These are phyloP conservation scores for Leccinum broughii DNA, from an alignment of 768 basidiomycete genomes.

Conservation along the genomic window DNA sequence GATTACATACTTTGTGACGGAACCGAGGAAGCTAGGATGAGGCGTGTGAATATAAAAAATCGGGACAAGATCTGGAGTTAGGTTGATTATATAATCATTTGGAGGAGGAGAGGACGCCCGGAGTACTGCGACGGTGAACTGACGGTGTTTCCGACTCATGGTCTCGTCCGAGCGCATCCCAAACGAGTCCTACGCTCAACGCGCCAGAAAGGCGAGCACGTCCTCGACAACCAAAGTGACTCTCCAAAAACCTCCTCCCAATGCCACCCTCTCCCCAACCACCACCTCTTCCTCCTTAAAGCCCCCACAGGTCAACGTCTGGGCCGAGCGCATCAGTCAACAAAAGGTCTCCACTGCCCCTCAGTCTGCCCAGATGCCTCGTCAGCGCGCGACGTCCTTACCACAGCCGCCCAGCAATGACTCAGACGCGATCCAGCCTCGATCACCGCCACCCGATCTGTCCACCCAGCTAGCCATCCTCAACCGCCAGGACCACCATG, in stretches of 20 bases:
- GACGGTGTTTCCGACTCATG: constrained; percentile 28
- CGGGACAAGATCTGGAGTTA: constrained; percentile 12
- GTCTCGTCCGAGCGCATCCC: constrained; percentile 37
- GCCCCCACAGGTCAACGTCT: constrained; percentile 39
- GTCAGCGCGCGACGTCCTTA: constrained; percentile 13
- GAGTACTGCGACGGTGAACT: constrained; percentile 22
- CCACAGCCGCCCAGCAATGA: constrained; percentile 17
- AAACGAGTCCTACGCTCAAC: constrained; percentile 58
- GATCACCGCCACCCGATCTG: constrained; percentile 21
- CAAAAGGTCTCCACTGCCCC: constrained; percentile 33
- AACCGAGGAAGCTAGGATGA: neutral
- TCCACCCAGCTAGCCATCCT: constrained; percentile 24
- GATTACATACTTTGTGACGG: neutral
- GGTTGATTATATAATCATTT: constrained; percentile 21
- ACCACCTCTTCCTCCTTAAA: constrained; percentile 14
- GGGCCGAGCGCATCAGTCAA: constrained; percentile 43
- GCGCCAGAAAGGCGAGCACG: constrained; percentile 45
- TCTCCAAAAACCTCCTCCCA: neutral
- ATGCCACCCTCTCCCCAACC: neutral
- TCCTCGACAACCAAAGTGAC: constrained; percentile 3
- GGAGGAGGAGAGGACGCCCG: constrained; percentile 14
- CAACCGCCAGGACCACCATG: constrained; percentile 32
- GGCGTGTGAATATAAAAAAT: constrained; percentile 18
- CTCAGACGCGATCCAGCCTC: constrained; percentile 12
- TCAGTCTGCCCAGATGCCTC: constrained; percentile 18